Conservation (phyloP, 306 rosid genomes). For the Malus domestica region DNA sequence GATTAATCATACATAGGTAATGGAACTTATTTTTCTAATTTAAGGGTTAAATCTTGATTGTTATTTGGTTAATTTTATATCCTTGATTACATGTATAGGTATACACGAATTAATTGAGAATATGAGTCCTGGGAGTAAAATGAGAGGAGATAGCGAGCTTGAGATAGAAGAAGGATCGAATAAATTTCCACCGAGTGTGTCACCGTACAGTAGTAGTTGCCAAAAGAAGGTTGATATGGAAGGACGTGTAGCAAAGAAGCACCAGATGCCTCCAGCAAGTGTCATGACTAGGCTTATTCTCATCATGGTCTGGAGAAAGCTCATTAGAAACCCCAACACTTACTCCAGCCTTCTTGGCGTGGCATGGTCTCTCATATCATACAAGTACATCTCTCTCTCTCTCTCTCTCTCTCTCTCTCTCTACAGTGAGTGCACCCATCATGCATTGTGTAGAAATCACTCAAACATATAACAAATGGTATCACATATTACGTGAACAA, state of each 20-base stretch:
- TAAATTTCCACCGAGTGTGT: slow-evolving; percentile 33
- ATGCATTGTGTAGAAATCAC: not conserved
- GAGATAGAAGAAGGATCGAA: slow-evolving; percentile 46
- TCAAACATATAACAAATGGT: not conserved
- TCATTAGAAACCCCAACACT: slow-evolving; percentile 82
- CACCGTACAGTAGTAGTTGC: slow-evolving; percentile 42
- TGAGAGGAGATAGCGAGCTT: slow-evolving; percentile 24
- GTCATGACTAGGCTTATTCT: slow-evolving; percentile 87
- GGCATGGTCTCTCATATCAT: slow-evolving; percentile 75
- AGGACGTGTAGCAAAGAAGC: slow-evolving; percentile 39
- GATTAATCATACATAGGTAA: too few species aligned
- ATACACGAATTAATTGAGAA: slow-evolving; percentile 44
- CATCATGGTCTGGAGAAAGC: slow-evolving; percentile 93
- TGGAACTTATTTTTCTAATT: not conserved
- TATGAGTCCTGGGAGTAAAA: slow-evolving; percentile 57
- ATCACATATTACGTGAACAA: not conserved
- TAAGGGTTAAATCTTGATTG: not conserved
- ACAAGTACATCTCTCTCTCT: slow-evolving; percentile 28
- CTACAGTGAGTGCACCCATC: not conserved
- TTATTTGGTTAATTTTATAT: not conserved
- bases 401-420: not conserved
- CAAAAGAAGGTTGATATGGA: slow-evolving; percentile 52
- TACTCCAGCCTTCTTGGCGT: slow-evolving; percentile 76
- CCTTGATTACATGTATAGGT: slow-evolving; percentile 13
- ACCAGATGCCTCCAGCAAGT: slow-evolving; percentile 77